A percentile compares a stretch with the other conserved stretches of the same genome.
Conservation (phyloP, 805 yeast species). For the Schwanniomyces occidentalis region DNA sequence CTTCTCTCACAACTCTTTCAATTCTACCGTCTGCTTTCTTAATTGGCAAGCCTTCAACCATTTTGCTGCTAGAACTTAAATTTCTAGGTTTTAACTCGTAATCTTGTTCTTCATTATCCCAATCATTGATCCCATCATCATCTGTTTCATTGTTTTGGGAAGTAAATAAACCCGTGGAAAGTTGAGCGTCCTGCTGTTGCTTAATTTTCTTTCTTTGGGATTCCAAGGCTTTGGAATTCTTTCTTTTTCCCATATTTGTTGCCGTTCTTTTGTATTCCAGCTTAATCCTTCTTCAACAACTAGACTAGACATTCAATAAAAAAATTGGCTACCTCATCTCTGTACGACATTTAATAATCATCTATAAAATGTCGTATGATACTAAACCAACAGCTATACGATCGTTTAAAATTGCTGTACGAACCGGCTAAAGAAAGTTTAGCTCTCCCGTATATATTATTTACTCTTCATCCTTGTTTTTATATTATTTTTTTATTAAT, state of each 20-base stretch:
- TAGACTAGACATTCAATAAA: no score
- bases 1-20: conserved; percentile 58
- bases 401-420: conserved; percentile 4
- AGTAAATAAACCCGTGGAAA: conserved; percentile 37
- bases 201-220: conserved; percentile 36
- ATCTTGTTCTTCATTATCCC: conserved; percentile 78
- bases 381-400: conserved; percentile 1
- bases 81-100: conserved; percentile 75
- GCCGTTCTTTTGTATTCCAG: background rate
- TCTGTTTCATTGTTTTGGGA: conserved; percentile 8
- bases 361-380: conserved; percentile 1
- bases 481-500: background rate
- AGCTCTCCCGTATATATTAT: background rate
- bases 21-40: conserved; percentile 69
- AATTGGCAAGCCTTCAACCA: conserved; percentile 76
- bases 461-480: background rate
- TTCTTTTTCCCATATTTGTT: conserved; percentile 34
- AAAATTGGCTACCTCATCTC: conserved; percentile 10
- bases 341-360: conserved; percentile 4
- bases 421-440: background rate
- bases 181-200: conserved; percentile 43
- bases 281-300: background rate
- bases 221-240: conserved; percentile 20
- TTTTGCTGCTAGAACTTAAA: conserved; percentile 40
- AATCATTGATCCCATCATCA: conserved; percentile 30